phyloP scores from a whole-genome alignment of 192 early-diverging fungal species.

The Gryganskiella cystojenkinii region DNA sequence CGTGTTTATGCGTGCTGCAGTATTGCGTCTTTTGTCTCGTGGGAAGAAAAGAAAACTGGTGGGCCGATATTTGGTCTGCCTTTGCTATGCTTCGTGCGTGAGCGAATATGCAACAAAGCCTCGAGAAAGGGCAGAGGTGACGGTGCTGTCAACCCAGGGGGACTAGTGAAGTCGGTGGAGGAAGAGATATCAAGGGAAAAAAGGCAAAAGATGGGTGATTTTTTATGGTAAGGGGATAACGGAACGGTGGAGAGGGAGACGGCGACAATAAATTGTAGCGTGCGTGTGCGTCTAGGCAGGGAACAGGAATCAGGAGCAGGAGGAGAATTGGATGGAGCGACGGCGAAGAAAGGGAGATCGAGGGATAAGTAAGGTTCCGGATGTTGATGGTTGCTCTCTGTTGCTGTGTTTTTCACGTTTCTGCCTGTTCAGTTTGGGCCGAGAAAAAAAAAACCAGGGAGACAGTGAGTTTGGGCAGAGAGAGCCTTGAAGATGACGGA shows the following conservation, averaged over 20 bases:
- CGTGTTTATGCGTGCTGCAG: neutral
- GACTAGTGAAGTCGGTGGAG: neutral
- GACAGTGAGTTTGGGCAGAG: neutral
- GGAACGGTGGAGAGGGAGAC: neutral
- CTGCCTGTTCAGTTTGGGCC: too few species aligned
- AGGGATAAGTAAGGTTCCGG: conserved; percentile 27
- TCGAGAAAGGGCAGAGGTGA: too few species aligned
- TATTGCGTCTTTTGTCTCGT: too few species aligned
- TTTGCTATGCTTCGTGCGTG: conserved; percentile 1
- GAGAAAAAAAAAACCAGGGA: neutral
- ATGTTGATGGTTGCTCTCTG: neutral
- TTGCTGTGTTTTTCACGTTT: too few species aligned
- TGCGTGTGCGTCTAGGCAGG: neutral
- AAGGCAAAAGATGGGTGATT: neutral
- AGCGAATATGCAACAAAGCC: too few species aligned
- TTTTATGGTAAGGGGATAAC: neutral
- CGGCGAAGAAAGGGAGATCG: neutral
- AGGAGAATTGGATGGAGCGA: too few species aligned
- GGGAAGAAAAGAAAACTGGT: too few species aligned
- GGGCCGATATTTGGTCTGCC: too few species aligned
- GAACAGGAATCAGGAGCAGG: too few species aligned
- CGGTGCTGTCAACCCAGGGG: too few species aligned
- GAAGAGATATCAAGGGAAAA: neutral
- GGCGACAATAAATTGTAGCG: neutral
- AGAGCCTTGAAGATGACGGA: neutral